These are phyloP conservation scores for Zea luxurians DNA, from an alignment of 176 grass and related monocot genomes.

Conservation along the genomic window DNA sequence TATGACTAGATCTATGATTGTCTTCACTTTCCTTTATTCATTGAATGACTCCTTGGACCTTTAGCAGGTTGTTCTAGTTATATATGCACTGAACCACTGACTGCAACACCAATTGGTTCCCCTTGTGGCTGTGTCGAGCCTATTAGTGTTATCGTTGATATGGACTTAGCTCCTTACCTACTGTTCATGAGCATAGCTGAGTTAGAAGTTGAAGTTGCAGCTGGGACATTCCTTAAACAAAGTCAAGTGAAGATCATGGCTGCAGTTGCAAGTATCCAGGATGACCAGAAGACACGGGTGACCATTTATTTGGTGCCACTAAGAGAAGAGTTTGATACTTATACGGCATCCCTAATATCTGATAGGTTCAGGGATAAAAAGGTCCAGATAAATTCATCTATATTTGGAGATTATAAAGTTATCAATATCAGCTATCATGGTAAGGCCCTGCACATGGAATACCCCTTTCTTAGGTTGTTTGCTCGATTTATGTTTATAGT, in stretches of 20 bases:
- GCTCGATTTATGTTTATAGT: slow-evolving; percentile 15
- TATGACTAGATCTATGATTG: neutral
- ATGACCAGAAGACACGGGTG: slow-evolving; percentile 81
- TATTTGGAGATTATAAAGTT: slow-evolving; percentile 87
- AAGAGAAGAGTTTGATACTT: slow-evolving; percentile 80
- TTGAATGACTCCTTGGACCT: slow-evolving; percentile 32
- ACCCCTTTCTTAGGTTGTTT: slow-evolving; percentile 14
- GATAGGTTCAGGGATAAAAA: slow-evolving; percentile 85
- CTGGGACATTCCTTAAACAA: slow-evolving; percentile 93
- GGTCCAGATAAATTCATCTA: slow-evolving; percentile 62
- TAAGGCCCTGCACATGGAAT: slow-evolving; percentile 39
- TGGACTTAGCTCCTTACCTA: slow-evolving; percentile 73
- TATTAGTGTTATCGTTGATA: slow-evolving; percentile 67
- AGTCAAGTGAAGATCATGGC: slow-evolving; percentile 98
- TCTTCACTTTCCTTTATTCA: neutral
- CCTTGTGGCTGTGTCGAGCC: slow-evolving; percentile 88
- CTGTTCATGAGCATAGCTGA: slow-evolving; percentile 81
- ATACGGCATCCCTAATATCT: slow-evolving; percentile 68
- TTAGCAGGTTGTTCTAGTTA: slow-evolving; percentile 75
- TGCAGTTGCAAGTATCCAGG: slow-evolving; percentile 72
- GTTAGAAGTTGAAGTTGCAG: slow-evolving; percentile 88
- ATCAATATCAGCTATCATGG: slow-evolving; percentile 82
- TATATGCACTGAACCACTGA: slow-evolving; percentile 65
- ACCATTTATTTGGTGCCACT: slow-evolving; percentile 94
- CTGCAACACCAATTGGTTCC: slow-evolving; percentile 66